These are phyloP conservation scores for Alopecurus myosuroides DNA, from an alignment of 176 grass and related monocot genomes.

Conservation along the genomic window DNA sequence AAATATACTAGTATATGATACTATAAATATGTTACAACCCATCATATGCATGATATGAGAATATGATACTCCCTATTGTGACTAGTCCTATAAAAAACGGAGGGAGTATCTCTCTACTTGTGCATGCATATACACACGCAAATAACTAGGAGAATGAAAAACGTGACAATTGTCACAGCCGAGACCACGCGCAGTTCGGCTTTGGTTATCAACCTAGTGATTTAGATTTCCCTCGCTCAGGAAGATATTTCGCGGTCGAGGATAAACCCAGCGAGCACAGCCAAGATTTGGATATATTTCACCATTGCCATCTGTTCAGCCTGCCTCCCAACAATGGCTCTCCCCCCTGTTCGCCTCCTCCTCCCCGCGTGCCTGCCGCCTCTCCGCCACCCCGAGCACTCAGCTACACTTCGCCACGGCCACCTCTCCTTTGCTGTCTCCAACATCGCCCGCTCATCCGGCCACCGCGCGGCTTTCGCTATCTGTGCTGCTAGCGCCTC, in stretches of 20 bases:
- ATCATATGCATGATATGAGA: too few species aligned
- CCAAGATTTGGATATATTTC: not conserved
- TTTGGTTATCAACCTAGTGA: too few species aligned
- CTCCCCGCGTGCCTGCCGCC: slow-evolving; percentile 21
- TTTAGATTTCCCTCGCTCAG: not conserved
- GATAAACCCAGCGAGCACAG: slow-evolving; percentile 27
- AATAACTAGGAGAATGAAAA: too few species aligned
- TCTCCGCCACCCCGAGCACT: slow-evolving; percentile 6
- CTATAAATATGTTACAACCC: too few species aligned
- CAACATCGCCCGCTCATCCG: not conserved
- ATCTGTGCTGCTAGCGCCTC: slow-evolving; percentile 5
- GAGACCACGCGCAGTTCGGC: too few species aligned
- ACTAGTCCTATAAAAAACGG: too few species aligned
- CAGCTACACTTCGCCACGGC: not conserved
- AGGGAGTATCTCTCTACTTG: too few species aligned
- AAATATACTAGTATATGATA: too few species aligned
- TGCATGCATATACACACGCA: too few species aligned
- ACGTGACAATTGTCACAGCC: too few species aligned
- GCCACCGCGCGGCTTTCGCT: not conserved
- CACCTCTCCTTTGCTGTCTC: slow-evolving; percentile 8
- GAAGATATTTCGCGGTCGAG: slow-evolving; percentile 29
- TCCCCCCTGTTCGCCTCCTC: slow-evolving; percentile 34
- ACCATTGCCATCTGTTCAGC: not conserved
- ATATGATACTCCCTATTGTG: too few species aligned
- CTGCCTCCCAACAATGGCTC: slow-evolving; percentile 43